Evolutionary conservation across 106 monocot species (phyloP), one percentile per base, ranked within the genome.

Genomic region (Acanthochlamys bracteata): DNA sequence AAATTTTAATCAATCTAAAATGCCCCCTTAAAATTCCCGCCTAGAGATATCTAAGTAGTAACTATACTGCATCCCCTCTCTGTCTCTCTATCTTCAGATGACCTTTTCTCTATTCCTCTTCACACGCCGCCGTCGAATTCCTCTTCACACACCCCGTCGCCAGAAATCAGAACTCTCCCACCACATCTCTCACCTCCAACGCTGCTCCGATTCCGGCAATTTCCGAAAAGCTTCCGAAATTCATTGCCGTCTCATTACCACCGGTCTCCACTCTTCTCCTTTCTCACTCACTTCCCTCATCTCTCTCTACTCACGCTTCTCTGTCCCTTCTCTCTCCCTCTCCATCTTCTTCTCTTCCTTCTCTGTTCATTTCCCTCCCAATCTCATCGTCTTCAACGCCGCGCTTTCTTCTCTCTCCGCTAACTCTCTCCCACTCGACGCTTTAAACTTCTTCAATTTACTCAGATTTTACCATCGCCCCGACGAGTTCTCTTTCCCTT

Each of bases 401-500:
- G 40, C 66, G 53, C 51, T 87, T 43, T 49, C 92, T 27, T 76
- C 73, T 24, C 76, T 79, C 67, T 66, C 72, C 66, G 56, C 79
- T 74, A 79, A 77, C 41, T 43, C 63, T 41, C 59, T 75, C 43
- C 75, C 81, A 60, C 40, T 20, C 2, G 56, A 74, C 58, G 76
- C 81, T 27, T 61, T 79, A 23, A 20, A 0, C 20, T 61, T 83
- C 49, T 84, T 75, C 79, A 42, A 15, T n/a, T 27, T 61, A 58
- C 69, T 79, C 65, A 68, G 60, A 41, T 10, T 10, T 51, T n/a
- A 57, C 25, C 12, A 13, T 65, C 16, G 14, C 54, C 39, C 81
- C 86, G 92, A 92, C 74, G 66, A 54, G 55, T 92, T 86, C 81
- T 76, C 91, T 11, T 82, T 52, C 71, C 91, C 86, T 2, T 77